Evolutionary conservation across 305 asterid genomes (phyloP), one percentile per base, ranked within the genome.

Genomic region (Euphrasia arctica): DNA sequence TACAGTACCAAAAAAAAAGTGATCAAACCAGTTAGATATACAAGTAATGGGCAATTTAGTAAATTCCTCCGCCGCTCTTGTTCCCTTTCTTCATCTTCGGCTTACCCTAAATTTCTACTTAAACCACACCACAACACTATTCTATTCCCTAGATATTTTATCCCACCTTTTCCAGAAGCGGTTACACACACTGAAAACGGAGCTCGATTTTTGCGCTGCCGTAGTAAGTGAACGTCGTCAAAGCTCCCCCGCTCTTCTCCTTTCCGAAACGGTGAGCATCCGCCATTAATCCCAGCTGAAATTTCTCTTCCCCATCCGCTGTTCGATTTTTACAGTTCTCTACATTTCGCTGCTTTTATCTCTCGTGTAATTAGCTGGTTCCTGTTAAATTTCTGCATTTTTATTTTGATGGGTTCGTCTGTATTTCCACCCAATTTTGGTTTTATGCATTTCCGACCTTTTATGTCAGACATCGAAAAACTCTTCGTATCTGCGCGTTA

Each of bases 141-240:
- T 47, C 8, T n/a, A 57, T 58, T 69, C 64, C 48, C 31, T 54
- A 63, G 70, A 63, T 72, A 58, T 58, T 66, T 63, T 66, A 11
- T 41, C 77, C 67, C 22, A 18, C 22, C 22, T 48, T 54, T 61
- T 47, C 62, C 54, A 43, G 70, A 75, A 74, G 80, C 82, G 76
- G 82, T 76, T 76, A 63, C 43, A 48, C 64, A 4, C 68, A 28
- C 62, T 8, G 43, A 56, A 2, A 28, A 31, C 58, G 25, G 41
- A 15, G 56, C 6, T 50, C 65, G 60, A 15, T 70, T 31, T 68
- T 56, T 75, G 74, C 79, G 67, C 62, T 69, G 29, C 74, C 51
- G 60, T 59, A 52, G 66, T 55, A 52, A 59, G 59, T 66, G 70
- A 51, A 47, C 71, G 73, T 64, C 47, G 66, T 13, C 22, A 62